A percentile compares a stretch with the other conserved stretches of the same genome.
Evolutionary conservation across 495 filamentous ascomycete species (phyloP).

Genomic region (Oidiodendron maius): DNA sequence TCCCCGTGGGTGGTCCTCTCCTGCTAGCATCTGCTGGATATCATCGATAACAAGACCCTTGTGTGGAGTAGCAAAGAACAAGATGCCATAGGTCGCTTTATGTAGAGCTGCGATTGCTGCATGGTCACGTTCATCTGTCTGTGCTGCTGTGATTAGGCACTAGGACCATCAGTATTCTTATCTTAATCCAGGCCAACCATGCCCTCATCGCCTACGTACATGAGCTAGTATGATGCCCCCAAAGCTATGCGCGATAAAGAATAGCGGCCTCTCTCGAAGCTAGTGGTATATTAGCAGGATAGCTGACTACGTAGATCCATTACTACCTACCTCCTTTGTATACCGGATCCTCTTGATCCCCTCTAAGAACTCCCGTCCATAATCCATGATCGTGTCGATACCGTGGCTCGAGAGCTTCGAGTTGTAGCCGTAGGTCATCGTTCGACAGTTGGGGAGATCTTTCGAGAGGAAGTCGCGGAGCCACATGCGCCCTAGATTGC

Average conservation of each 20-base stretch:
- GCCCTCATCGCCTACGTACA: constrained; percentile 1
- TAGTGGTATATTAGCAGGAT: background rate
- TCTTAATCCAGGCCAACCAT: background rate
- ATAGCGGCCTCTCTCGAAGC: constrained; percentile 14
- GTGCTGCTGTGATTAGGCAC: constrained; percentile 26
- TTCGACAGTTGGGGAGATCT: constrained; percentile 25
- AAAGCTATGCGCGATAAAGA: constrained; percentile 24
- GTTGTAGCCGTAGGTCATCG: constrained; percentile 33
- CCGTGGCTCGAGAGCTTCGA: constrained; percentile 24
- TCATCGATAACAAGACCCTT: constrained; percentile 28
- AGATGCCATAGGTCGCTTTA: constrained; percentile 30
- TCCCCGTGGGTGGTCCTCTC: constrained; percentile 6
- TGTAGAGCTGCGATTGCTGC: constrained; percentile 26
- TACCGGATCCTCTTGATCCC: constrained; percentile 9
- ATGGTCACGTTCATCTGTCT: constrained; percentile 21
- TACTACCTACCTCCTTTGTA: constrained; percentile 11
- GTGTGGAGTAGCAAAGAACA: constrained; percentile 29
- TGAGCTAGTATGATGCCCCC: constrained; percentile 20
- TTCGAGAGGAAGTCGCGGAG: constrained; percentile 30
- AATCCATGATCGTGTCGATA: constrained; percentile 14
- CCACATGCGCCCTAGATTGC: constrained; percentile 27
- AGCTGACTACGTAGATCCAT: background rate
- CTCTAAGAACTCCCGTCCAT: constrained; percentile 11
- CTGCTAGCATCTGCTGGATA: constrained; percentile 26
- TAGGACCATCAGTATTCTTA: constrained; percentile 9